Conservation (phyloP, 2,329 filamentous ascomycete species). For the Uncinocarpus reesii region DNA sequence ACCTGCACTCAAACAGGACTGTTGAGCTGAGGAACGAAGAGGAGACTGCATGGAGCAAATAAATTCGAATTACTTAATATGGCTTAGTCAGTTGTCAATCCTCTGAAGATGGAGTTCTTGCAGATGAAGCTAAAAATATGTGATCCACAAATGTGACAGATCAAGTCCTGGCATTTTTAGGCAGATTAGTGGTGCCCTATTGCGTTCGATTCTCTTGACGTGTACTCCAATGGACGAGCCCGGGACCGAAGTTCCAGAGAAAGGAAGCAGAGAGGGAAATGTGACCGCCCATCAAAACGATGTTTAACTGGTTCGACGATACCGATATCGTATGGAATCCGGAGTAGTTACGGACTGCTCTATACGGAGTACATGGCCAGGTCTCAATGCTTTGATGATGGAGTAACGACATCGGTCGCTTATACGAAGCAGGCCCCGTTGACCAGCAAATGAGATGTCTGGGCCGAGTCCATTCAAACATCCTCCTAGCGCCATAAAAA, state of each 20-base stretch:
- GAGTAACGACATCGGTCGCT: background rate
- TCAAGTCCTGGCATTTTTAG: constrained; percentile 2
- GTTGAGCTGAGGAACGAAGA: too few relatives aligned
- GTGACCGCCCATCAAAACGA: background rate
- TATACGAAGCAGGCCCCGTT: background rate
- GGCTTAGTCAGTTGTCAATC: background rate
- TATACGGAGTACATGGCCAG: background rate
- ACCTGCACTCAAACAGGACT: background rate
- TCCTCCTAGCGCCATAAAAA: too few relatives aligned
- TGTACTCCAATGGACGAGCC: background rate
- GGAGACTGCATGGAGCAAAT: background rate
- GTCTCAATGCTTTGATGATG: background rate
- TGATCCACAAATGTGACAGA: constrained; percentile 6
- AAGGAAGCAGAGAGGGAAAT: background rate
- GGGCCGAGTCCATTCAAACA: background rate
- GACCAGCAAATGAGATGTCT: background rate
- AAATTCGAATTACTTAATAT: constrained; percentile 1
- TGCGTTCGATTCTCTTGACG: background rate
- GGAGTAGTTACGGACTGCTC: too few relatives aligned
- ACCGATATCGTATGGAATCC: too few relatives aligned
- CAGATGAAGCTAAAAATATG: background rate
- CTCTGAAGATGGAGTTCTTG: constrained; percentile 2
- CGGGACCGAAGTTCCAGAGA: background rate
- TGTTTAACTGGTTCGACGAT: too few relatives aligned
- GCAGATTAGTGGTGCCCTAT: background rate